These are phyloP conservation scores for Eutrema heterophyllum DNA, from an alignment of 345 rosid genomes.

Conservation along the genomic window DNA sequence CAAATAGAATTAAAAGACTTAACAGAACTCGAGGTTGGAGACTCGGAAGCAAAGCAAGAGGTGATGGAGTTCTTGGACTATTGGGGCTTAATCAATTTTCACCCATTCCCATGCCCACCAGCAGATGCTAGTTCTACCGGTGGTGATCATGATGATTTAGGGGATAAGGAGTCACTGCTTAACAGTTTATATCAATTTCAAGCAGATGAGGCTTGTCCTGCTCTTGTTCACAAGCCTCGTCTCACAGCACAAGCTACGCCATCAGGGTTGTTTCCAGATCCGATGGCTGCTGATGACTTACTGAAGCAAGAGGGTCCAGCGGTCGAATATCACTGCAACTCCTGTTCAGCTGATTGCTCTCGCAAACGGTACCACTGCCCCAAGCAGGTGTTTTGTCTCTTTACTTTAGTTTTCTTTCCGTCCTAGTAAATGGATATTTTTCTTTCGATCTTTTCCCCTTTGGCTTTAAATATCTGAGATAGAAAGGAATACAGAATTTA, in stretches of 20 bases:
- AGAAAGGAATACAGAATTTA: not conserved
- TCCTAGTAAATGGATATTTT: not conserved
- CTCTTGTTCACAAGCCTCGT: conserved; percentile 44
- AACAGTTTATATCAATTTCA: conserved; percentile 79
- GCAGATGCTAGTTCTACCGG: conserved; percentile 35
- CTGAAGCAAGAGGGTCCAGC: conserved; percentile 73
- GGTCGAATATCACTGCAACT: conserved; percentile 97
- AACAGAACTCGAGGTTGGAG: conserved; percentile 72
- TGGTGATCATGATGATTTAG: conserved; percentile 35
- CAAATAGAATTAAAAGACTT: conserved; percentile 69
- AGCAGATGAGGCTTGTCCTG: conserved; percentile 45
- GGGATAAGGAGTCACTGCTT: conserved; percentile 45
- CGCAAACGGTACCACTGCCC: conserved; percentile 99
- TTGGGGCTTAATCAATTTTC: conserved; percentile 99
- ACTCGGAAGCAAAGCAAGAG: conserved; percentile 75
- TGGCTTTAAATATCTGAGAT: conserved; percentile 7
- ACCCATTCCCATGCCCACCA: conserved; percentile 53
- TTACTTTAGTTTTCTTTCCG: not conserved
- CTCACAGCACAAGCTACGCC: conserved; percentile 45
- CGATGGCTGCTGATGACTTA: conserved; percentile 71
- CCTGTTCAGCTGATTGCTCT: conserved; percentile 98
- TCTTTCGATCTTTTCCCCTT: not conserved
- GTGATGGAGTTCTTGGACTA: conserved; percentile 93
- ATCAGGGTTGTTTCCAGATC: conserved; percentile 69
- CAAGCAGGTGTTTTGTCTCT: conserved; percentile 63